Percentiles rank a stretch among this genome's conserved stretches.
phyloP scores from a whole-genome alignment of 176 grass and related monocot genomes.

The Poa annua region DNA sequence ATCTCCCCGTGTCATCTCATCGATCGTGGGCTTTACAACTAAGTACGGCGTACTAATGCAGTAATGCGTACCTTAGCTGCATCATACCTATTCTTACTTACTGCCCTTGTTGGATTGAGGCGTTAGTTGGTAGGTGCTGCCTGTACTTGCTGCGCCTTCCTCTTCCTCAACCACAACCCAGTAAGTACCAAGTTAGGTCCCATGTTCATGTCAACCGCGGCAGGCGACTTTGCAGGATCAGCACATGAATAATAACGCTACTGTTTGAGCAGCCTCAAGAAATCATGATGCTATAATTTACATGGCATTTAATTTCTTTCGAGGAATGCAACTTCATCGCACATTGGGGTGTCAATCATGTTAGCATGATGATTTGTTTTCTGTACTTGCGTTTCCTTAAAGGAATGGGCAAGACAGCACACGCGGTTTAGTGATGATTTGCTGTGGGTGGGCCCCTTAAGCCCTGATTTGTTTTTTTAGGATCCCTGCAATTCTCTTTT shows the following conservation, averaged over 20 bases:
- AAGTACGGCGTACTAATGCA: too few species aligned
- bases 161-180: not conserved
- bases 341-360: slow-evolving; percentile 17
- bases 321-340: slow-evolving; percentile 11
- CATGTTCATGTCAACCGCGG: not conserved
- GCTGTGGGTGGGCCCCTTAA: not conserved
- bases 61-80: too few species aligned
- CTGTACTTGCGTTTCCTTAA: slow-evolving; percentile 34
- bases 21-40: too few species aligned
- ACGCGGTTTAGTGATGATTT: slow-evolving; percentile 23
- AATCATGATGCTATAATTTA: not conserved
- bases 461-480: slow-evolving; percentile 1
- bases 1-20: too few species aligned
- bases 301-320: slow-evolving; percentile 30
- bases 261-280: too few species aligned
- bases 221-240: not conserved
- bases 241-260: too few species aligned
- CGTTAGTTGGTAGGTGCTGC: not conserved
- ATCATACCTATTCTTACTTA: not conserved
- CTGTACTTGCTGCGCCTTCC: slow-evolving; percentile 4
- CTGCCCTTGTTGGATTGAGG: slow-evolving; percentile 13
- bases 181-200: not conserved
- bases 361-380: slow-evolving; percentile 18
- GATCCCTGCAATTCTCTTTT: not conserved
- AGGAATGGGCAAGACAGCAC: not conserved